A percentile compares a stretch with the other conserved stretches of the same genome.
These are phyloP conservation scores for Botrytis paeoniae DNA, from an alignment of 2,329 filamentous ascomycete species.

Conservation along the genomic window DNA sequence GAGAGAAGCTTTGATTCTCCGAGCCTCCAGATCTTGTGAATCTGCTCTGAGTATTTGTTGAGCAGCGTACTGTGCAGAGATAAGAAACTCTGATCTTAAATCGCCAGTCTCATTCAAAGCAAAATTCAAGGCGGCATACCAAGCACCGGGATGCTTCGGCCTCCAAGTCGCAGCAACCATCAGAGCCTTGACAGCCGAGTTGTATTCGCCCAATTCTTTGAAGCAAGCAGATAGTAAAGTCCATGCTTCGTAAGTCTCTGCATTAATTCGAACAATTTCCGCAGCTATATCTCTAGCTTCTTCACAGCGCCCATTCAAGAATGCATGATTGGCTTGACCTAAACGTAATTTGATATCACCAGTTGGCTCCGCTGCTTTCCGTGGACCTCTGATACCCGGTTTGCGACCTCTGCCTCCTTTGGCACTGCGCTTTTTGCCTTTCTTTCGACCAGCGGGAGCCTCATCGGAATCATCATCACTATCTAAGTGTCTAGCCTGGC, in stretches of 20 bases:
- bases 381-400: slow-evolving; percentile 39
- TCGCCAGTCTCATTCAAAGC: slow-evolving; percentile 52
- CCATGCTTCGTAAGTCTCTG: slow-evolving; percentile 65
- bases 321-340: slow-evolving; percentile 64
- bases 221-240: slow-evolving; percentile 59
- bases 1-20: slow-evolving; percentile 58
- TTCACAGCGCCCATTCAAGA: slow-evolving; percentile 59
- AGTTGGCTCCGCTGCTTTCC: slow-evolving; percentile 63
- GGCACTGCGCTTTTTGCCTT: slow-evolving; percentile 11
- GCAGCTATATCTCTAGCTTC: slow-evolving; percentile 56
- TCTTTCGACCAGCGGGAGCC: not conserved
- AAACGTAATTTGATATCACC: slow-evolving; percentile 69
- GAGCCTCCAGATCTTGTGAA: slow-evolving; percentile 50
- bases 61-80: slow-evolving; percentile 57
- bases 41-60: slow-evolving; percentile 58
- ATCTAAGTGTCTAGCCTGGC: slow-evolving; percentile 25
- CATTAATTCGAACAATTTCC: slow-evolving; percentile 66
- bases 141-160: slow-evolving; percentile 57
- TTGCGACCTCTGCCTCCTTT: slow-evolving; percentile 5
- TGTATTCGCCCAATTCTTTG: slow-evolving; percentile 55
- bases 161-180: slow-evolving; percentile 61
- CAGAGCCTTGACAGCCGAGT: slow-evolving; percentile 57
- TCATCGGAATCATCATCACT: slow-evolving; percentile 18
- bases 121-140: slow-evolving; percentile 57
- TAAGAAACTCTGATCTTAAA: slow-evolving; percentile 45